These are phyloP conservation scores for Trichomonascaceae sp. DNA, from an alignment of 1,139 yeast genomes.

Conservation along the genomic window DNA sequence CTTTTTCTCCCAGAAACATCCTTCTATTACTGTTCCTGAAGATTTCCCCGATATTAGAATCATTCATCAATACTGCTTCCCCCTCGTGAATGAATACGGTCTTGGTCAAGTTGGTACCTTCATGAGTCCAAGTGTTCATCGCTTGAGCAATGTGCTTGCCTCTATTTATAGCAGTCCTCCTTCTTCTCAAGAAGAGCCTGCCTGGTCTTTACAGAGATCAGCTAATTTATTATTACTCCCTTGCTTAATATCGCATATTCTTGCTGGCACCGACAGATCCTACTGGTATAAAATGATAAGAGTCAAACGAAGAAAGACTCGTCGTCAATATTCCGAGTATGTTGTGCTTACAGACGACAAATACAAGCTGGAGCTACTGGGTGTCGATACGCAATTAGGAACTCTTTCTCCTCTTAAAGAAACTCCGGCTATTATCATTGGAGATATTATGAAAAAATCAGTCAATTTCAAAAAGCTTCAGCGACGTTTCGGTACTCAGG, in stretches of 20 bases:
- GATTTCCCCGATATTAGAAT: constrained; percentile 19
- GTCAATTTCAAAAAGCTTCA: not conserved
- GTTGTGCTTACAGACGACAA: not conserved
- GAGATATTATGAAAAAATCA: constrained; percentile 2
- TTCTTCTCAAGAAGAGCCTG: not conserved
- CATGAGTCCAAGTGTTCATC: not conserved
- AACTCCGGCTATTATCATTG: not conserved
- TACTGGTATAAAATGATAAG: constrained; percentile 5
- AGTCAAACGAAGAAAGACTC: constrained; percentile 3
- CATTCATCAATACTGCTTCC: constrained; percentile 17
- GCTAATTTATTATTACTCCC: constrained; percentile 3
- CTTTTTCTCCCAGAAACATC: constrained; percentile 17
- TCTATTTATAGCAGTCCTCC: not conserved
- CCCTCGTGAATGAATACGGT: constrained; percentile 11
- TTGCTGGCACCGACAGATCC: not conserved
- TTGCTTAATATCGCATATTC: constrained; percentile 2
- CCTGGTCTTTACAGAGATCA: constrained; percentile 1
- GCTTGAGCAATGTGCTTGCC: not conserved
- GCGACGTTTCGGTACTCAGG: not conserved
- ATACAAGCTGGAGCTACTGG: constrained; percentile 1
- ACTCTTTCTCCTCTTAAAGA: not conserved
- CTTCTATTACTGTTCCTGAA: constrained; percentile 12
- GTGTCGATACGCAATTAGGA: not conserved
- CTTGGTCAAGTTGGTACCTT: not conserved
- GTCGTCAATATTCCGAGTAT: constrained; percentile 1